Evolutionary conservation across 2,329 filamentous ascomycete genomes (phyloP), one percentile per base, ranked within the genome.

Genomic region (Neofusicoccum kwambonambiense): DNA sequence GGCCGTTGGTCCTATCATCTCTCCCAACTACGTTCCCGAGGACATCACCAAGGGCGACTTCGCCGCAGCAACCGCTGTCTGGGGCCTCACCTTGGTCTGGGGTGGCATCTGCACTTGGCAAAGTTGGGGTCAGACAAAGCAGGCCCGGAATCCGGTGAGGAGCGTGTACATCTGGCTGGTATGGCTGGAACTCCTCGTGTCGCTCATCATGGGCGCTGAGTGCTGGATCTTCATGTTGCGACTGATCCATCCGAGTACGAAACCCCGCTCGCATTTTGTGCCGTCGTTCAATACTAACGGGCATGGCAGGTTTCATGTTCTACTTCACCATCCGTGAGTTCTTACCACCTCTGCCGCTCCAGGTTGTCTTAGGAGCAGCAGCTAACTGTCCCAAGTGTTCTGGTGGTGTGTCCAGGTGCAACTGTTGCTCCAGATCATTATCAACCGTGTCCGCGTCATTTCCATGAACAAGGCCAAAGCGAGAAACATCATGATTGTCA

Each of bases 161-260:
- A 81, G 80, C 66, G 71, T 76, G 0, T 83, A 83, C 65, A 74
- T 83, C 0, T 80, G 78, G 74, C 78, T 83, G 78, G 78, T 83
- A 62, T 83, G 81, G 82, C 60, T 77, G 34, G 82, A 83, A 68
- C 74, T 83, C 3, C 1, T 74, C 1, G 78, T 79, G 3, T 82
- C 78, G 11, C 71, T 80, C 11, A 67, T 74, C 8, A 83, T 83
- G 71, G 77, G 75, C 5, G 66, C 81, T 27, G 75, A 82, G 51
- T 74, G 74, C 66, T 79, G 68, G 64, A 34, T 78, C 54, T 74
- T 76, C 66, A 54, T 79, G 3, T 27, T 73, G 56, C 75, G 76
- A 50, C 41, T 66, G 5, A 74, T 78, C 31, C 71, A 64, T 54
- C 75, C 75, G 7, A 77, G 76, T 73, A 70, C 64, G 71, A 34